phyloP scores from a whole-genome alignment of 176 grass and related monocot species.

The Zea luxurians region DNA sequence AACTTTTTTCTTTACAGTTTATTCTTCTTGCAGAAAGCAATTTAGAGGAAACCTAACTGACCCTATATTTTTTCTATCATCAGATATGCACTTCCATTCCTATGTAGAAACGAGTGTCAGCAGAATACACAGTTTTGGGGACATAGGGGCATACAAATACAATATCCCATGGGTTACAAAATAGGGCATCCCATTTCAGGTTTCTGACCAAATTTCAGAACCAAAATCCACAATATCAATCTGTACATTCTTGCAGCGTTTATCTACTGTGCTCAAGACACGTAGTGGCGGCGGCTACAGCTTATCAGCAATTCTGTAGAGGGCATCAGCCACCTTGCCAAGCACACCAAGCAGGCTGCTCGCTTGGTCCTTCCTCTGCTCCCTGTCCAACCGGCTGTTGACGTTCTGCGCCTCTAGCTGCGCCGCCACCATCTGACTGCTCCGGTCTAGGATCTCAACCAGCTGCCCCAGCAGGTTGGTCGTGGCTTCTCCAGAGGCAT shows the following conservation, averaged over 20 bases:
- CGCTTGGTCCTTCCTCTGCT: conserved; percentile 84
- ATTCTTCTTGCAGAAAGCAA: conserved; percentile 18
- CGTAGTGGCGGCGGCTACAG: conserved; percentile 49
- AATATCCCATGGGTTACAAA: conserved; percentile 10
- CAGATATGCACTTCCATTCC: neutral
- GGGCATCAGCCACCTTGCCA: conserved; percentile 86
- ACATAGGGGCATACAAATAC: neutral
- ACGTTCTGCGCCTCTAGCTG: conserved; percentile 84
- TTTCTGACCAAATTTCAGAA: conserved; percentile 45
- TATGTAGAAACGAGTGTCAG: neutral
- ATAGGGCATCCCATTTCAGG: conserved; percentile 15
- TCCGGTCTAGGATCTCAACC: conserved; percentile 68
- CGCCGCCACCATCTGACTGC: conserved; percentile 54
- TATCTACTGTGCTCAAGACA: conserved; percentile 40
- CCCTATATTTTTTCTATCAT: neutral
- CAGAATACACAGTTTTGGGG: conserved; percentile 26
- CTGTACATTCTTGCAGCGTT: conserved; percentile 43
- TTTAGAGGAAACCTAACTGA: neutral
- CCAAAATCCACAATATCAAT: conserved; percentile 37
- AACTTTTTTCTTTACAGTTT: neutral
- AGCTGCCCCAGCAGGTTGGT: conserved; percentile 48
- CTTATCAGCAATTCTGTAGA: conserved; percentile 92
- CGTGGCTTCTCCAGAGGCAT: neutral
- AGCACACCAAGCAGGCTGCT: conserved; percentile 71
- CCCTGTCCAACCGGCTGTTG: conserved; percentile 86